Base-by-base conservation (phyloP, 495 filamentous ascomycete genomes). In the Lepidopterella palustris region DNA sequence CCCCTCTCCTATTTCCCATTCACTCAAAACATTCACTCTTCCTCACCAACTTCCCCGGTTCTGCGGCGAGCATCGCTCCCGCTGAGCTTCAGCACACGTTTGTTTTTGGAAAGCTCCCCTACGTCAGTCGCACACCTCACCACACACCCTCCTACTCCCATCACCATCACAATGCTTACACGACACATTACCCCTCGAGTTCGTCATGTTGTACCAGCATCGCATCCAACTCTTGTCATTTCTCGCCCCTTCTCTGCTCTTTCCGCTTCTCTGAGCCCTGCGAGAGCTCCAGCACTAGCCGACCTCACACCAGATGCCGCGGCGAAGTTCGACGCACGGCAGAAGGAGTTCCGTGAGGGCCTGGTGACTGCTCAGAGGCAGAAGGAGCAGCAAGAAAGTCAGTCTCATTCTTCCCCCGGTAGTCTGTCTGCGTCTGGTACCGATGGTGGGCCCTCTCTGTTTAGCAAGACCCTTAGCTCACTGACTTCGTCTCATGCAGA, bases 331-430 rank as follows among this genome's bases (percentile, higher is more conserved):
- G 87, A 87, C 70, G 77, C 81, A 45, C 84, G 84, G 63, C 92
- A 95, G 77, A 85, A 85, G 69, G 81, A 86, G 68, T 98, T 96
- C 77, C 86, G 93, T 67, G 85, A 90, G 73, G 79, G 88, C 74
- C 76, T 96, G 57, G 82, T 84, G 64, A 82, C 84, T 71, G 84
- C 83, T 71, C 81, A 88, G 72, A 87, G 82, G 76, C 77, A 76
- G 72, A 82, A 80, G 80, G 84, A 88, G 80, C 80, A 85, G 79
- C 83, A 87, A 88, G 87, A 89, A 78, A 91, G 88, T 92, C 79
- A 85, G 82, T 85, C 74, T 25, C n/a, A 45, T 68, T 66, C 75
- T 65, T 70, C 75, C 67, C 54, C 68, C 40, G 67, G 70, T 63
- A 67, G 61, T 60, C 69, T 71, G 70, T 75, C 77, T 77, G 70